phyloP scores from a whole-genome alignment of 2,329 filamentous ascomycete species.

The Cladosporium sp. region DNA sequence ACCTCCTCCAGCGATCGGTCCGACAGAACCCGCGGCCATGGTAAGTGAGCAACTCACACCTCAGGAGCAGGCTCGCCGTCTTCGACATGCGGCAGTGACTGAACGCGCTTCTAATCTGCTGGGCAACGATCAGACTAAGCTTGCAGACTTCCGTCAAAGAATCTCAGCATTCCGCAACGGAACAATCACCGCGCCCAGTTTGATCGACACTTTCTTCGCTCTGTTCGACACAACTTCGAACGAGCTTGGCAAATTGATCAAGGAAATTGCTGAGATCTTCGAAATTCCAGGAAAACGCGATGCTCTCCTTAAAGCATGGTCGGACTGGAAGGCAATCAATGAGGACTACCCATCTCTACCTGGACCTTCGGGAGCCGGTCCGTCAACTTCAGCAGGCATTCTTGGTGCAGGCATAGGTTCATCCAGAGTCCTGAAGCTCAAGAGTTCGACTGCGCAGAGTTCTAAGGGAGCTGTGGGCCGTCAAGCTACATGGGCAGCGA shows the following conservation, averaged over 20 bases:
- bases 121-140: conserved; percentile 71
- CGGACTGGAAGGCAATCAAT: conserved; percentile 92
- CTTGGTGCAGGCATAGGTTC: conserved; percentile 56
- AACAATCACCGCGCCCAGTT: conserved; percentile 67
- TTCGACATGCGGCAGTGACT: conserved; percentile 80
- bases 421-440: conserved; percentile 64
- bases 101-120: conserved; percentile 82
- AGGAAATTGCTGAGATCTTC: conserved; percentile 89
- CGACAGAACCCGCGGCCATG: conserved; percentile 34
- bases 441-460: conserved; percentile 69
- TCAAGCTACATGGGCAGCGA: conserved; percentile 58
- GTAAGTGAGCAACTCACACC: conserved; percentile 55
- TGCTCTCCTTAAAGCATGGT: conserved; percentile 78
- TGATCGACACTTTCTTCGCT: conserved; percentile 85
- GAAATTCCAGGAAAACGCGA: conserved; percentile 77
- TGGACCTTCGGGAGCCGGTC: conserved; percentile 67
- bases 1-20: conserved; percentile 40
- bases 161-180: conserved; percentile 77
- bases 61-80: conserved; percentile 75
- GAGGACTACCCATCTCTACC: conserved; percentile 92
- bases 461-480: conserved; percentile 59
- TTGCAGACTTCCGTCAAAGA: conserved; percentile 73
- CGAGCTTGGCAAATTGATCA: conserved; percentile 83
- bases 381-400: conserved; percentile 49
- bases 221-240: conserved; percentile 78